Evolutionary conservation across 106 monocot species (phyloP), one percentile per base, ranked within the genome.

Genomic region (Alisma plantagoaquatica): DNA sequence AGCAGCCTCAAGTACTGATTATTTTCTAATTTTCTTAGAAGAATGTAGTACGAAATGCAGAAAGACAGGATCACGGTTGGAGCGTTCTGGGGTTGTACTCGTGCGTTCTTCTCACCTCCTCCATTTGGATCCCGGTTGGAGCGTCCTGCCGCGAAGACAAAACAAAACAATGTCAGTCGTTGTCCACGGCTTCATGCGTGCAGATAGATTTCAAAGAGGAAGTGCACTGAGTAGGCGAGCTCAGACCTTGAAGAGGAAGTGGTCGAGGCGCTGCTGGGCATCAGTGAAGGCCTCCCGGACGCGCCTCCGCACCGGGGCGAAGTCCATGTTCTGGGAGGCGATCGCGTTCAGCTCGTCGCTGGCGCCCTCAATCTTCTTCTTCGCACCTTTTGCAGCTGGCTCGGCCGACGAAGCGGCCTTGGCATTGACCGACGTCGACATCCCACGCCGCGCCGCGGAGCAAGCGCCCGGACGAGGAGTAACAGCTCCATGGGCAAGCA

Each of bases 201-300:
- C 12, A 31, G 17, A 31, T 14, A 20, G 11, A 19, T 20, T 4
- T 12, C 10, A 15, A 12, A 18, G 2, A 21, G 5, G 23, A 46
- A 17, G 3, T 46, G 19, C 45, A 4, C n/a, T 16, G 45, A 10
- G 19, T 3, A 8, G 3, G 45, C n/a, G 5, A 46, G 45, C 3
- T 10, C 45, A 16, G 18, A 92, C 93, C 86, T 83, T 96, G 73
- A 96, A 96, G 10, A 96, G 70, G 72, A 75, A 72, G 58, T 96
- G 94, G 59, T 96, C 84, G 30, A 96, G 84, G 48, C 59, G 63
- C 27, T 24, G 45, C 65, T 88, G 94, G 46, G 53, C 58, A 1
- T 61, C 72, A 28, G 58, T 25, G 67, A 88, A 96, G 44, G 87
- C 75, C 0, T 63, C 61, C 20, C 88, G 79, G 22, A 76, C 88